phyloP scores from a whole-genome alignment of 2,329 filamentous ascomycete species.

The Phoma sp. region DNA sequence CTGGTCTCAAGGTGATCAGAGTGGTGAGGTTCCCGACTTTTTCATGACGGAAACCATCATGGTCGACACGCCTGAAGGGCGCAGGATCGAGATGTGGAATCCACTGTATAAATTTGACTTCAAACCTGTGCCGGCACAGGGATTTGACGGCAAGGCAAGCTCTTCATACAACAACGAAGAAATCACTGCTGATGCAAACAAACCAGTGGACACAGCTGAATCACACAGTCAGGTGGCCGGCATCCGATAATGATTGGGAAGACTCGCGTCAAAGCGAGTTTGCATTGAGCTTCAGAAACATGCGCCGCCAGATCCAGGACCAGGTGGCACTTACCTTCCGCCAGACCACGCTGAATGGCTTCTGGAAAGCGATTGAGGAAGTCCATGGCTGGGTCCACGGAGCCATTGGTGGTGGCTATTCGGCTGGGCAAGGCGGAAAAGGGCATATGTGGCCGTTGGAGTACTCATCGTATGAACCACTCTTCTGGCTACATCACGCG shows the following conservation, averaged over 20 bases:
- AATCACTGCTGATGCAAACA: not conserved
- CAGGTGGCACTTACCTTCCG: constrained; percentile 20
- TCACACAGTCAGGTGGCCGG: constrained; percentile 42
- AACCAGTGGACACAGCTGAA: constrained; percentile 33
- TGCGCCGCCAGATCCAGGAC: constrained; percentile 19
- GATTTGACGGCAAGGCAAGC: constrained; percentile 34
- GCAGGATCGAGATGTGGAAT: constrained; percentile 27
- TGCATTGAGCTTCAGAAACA: constrained; percentile 7
- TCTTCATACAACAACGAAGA: too few relatives aligned
- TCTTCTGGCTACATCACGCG: constrained; percentile 54
- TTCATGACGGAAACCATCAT: constrained; percentile 25
- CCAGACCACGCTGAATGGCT: constrained; percentile 21
- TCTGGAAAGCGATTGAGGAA: constrained; percentile 46
- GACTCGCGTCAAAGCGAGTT: constrained; percentile 26
- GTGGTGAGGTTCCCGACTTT: constrained; percentile 32
- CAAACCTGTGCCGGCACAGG: constrained; percentile 24
- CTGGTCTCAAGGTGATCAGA: constrained; percentile 34
- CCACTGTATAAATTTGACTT: constrained; percentile 41
- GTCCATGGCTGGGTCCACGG: constrained; percentile 40
- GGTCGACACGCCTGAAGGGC: constrained; percentile 27
- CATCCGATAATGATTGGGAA: constrained; percentile 22
- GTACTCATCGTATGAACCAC: constrained; percentile 78
- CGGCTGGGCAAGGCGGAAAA: constrained; percentile 24
- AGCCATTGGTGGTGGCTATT: constrained; percentile 53
- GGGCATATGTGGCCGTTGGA: constrained; percentile 75